Conservation (phyloP, 2,329 filamentous ascomycete genomes). For the Emydomyces testavorans region DNA sequence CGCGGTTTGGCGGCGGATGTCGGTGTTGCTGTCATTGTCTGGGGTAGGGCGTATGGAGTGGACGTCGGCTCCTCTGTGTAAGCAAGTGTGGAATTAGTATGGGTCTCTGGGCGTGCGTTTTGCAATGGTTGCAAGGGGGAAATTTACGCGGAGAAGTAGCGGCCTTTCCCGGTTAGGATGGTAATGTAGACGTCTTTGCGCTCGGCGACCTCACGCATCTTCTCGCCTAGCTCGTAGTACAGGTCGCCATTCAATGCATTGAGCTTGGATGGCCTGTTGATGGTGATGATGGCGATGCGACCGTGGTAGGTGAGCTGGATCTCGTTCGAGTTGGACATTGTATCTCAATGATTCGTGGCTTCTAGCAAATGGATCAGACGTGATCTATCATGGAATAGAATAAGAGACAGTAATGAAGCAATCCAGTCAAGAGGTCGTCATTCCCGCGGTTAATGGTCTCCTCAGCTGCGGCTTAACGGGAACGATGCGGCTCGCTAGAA, state of each 20-base stretch:
- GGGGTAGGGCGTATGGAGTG: conserved; percentile 41
- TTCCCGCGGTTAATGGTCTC: no score
- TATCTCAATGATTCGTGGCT: background rate
- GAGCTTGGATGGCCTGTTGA: conserved; percentile 76
- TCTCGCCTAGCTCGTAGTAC: conserved; percentile 66
- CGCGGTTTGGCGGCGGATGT: conserved; percentile 49
- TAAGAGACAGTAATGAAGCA: no score
- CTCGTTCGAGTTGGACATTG: conserved; percentile 28
- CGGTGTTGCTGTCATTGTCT: conserved; percentile 32
- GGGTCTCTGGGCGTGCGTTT: background rate
- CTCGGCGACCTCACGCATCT: conserved; percentile 64
- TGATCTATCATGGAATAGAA: no score
- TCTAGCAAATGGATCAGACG: no score
- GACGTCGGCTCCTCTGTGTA: conserved; percentile 64
- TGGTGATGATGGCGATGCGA: conserved; percentile 70
- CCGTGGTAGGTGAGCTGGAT: conserved; percentile 53
- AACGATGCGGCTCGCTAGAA: no score
- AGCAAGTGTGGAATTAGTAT: conserved; percentile 2
- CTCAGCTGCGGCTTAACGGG: no score
- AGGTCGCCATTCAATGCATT: conserved; percentile 62
- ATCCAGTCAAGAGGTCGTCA: no score
- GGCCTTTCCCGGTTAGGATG: conserved; percentile 67
- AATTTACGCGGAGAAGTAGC: conserved; percentile 76
- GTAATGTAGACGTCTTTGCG: conserved; percentile 76
- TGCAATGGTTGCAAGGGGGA: background rate